phyloP scores from a whole-genome alignment of 2,329 filamentous ascomycete genomes.

The Akanthomyces uredinophilus region DNA sequence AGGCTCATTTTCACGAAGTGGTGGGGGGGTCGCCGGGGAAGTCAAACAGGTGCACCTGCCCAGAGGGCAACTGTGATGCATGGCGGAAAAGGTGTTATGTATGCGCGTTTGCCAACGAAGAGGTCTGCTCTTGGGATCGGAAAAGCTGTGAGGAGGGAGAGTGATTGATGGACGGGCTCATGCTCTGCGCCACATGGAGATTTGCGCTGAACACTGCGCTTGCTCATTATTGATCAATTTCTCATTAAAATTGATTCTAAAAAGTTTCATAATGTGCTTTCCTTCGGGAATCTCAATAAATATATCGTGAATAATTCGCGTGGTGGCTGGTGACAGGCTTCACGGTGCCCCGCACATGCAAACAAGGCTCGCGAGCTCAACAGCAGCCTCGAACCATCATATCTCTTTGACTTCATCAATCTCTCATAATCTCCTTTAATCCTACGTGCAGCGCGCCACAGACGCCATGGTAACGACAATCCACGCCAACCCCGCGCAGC shows the following conservation, averaged over 20 bases:
- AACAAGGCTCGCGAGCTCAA: background rate
- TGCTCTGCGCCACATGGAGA: background rate
- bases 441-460: background rate
- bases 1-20: background rate
- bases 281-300: too few species aligned
- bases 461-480: background rate
- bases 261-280: too few species aligned
- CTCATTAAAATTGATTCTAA: too few species aligned
- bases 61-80: background rate
- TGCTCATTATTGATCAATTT: too few species aligned
- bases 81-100: background rate
- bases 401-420: background rate
- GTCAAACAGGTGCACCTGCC: background rate
- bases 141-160: background rate
- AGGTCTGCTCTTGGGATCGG: background rate
- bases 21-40: background rate
- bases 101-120: background rate
- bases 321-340: background rate
- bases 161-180: too few species aligned
- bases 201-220: background rate
- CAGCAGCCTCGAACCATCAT: background rate
- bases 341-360: background rate
- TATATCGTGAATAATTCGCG: background rate
- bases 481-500: conserved; percentile 19
- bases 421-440: too few species aligned